Conservation (phyloP, 108 stramenopile genomes). For the Parmales sp. region DNA sequence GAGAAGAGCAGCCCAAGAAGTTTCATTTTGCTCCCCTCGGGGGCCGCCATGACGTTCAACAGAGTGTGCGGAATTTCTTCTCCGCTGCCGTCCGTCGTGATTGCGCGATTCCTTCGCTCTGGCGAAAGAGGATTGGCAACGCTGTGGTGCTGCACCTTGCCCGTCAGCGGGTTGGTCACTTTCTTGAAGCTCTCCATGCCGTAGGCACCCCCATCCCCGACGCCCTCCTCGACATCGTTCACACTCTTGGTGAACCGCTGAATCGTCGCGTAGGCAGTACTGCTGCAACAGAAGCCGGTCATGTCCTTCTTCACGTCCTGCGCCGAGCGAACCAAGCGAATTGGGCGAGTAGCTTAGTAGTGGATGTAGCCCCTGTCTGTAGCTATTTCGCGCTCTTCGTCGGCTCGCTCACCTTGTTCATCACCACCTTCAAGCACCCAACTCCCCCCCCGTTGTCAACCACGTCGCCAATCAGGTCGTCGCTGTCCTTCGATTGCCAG, state of each 20-base stretch:
- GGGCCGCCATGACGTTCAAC: slow-evolving; percentile 74
- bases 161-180: no score
- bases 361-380: slow-evolving; percentile 22
- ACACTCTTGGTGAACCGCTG: slow-evolving; percentile 54
- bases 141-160: no score
- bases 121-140: no score
- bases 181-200: no score
- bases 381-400: slow-evolving; percentile 32
- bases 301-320: slow-evolving; percentile 61
- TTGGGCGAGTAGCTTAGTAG: slow-evolving; percentile 39
- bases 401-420: slow-evolving; percentile 43
- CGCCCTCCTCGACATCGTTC: slow-evolving; percentile 37
- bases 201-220: slow-evolving; percentile 48
- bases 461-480: slow-evolving; percentile 69
- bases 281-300: slow-evolving; percentile 75
- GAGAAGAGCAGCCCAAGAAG: slow-evolving; percentile 76
- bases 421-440: not conserved
- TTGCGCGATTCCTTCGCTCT: not conserved
- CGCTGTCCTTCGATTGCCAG: slow-evolving; percentile 93
- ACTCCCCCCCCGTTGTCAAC: no score
- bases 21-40: slow-evolving; percentile 71
- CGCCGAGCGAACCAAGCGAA: slow-evolving; percentile 19
- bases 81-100: not conserved
- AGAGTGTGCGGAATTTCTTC: slow-evolving; percentile 66
- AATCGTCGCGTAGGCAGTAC: slow-evolving; percentile 63